Evolutionary conservation across 345 rosid genomes (phyloP), one percentile per base, ranked within the genome.

Genomic region (Eucalyptus virginea): DNA sequence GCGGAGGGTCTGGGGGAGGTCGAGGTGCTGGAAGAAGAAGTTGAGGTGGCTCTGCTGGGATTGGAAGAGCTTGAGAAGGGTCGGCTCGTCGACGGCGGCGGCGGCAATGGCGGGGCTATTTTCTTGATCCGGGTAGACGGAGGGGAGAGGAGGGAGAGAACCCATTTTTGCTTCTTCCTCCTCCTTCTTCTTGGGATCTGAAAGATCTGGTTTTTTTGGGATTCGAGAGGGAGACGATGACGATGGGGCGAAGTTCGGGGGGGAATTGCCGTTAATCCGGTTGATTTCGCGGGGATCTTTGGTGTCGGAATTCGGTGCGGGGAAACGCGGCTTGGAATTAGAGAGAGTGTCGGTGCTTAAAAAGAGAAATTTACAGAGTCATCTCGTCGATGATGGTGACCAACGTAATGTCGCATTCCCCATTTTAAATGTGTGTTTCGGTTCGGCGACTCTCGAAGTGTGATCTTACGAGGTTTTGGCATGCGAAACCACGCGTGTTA

Each of bases 21-120:
- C 94, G 77, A 97, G 99, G 91, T 97, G 92, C 10, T 93, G 94
- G 95, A 98, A 98, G 93, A 98, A 98, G 97, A 92, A 93, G 87
- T 98, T 96, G 90, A 98, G 98, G 90, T 96, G 98, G 91, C 93
- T 93, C 89, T 98, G 99, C 45, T 98, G 99, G 56, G 99, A 93
- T 90, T 92, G 95, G 97, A 98, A 98, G 92, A 98, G 99, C 56
- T 89, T 77, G 80, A 94, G 93, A 81, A 98, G 98, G 92, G 93
- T 93, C 10, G 92, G 90, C 42, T 92, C 91, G 87, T 96, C 96
- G 90, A 96, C 90, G 87, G 87, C 49, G 93, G 89, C 2, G 90
- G 83, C 24, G 24, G 56, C 56, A 52, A 7, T 19, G 56, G 56
- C 5, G 92, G 91, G 7, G 85, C 3, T 6, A 26, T 77, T 77